Conservation (phyloP, 495 filamentous ascomycete species). For the Daldinia bambusicola region DNA sequence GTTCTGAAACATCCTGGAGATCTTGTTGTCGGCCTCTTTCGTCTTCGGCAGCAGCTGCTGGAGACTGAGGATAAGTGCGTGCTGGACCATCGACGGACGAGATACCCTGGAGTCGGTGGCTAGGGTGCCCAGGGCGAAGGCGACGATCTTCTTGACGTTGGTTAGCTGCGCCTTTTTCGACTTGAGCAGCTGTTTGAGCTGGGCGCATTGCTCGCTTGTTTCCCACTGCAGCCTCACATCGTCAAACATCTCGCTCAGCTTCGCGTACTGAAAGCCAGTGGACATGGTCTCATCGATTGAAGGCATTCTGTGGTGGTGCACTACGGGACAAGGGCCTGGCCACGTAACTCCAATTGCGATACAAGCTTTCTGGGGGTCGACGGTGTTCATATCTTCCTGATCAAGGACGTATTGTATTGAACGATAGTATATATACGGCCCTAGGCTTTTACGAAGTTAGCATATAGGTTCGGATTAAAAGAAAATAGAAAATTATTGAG, state of each 20-base stretch:
- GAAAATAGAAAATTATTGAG: background rate
- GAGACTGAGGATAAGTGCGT: conserved; percentile 27
- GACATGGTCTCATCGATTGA: background rate
- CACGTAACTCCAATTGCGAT: conserved; percentile 7
- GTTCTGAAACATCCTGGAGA: background rate
- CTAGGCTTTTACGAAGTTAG: conserved; percentile 13
- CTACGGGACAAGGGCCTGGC: background rate
- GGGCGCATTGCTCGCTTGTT: background rate
- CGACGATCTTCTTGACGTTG: conserved; percentile 22
- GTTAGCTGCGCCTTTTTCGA: background rate
- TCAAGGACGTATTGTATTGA: conserved; percentile 1
- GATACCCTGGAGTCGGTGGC: background rate
- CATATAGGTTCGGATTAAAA: background rate
- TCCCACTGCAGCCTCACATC: conserved; percentile 8
- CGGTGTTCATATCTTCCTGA: conserved; percentile 2
- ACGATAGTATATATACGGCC: conserved; percentile 29
- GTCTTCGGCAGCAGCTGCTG: conserved; percentile 7
- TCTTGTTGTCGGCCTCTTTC: background rate
- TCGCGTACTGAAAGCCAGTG: background rate
- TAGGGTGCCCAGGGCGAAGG: conserved; percentile 21
- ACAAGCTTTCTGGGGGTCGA: conserved; percentile 7
- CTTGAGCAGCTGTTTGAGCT: background rate
- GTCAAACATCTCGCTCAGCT: background rate
- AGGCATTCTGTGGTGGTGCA: background rate
- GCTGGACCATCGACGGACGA: conserved; percentile 5